phyloP scores from a whole-genome alignment of 805 yeast genomes.

The Ogataea corticis region DNA sequence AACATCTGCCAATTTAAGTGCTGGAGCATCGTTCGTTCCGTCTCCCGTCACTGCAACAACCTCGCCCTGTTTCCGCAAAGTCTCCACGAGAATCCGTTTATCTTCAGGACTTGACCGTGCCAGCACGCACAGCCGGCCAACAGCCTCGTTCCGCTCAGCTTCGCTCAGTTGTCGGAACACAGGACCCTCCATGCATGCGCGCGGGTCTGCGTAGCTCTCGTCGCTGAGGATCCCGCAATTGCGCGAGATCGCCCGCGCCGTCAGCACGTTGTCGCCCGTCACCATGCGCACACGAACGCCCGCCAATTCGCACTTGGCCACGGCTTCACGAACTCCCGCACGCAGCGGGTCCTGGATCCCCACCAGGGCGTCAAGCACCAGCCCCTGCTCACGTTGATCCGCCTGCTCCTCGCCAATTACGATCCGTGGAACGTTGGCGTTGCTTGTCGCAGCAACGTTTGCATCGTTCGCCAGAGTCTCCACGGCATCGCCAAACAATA shows the following conservation, averaged over 20 bases:
- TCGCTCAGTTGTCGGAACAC: slow-evolving; percentile 67
- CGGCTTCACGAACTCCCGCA: slow-evolving; percentile 87
- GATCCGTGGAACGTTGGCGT: slow-evolving; percentile 28
- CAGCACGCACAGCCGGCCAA: slow-evolving; percentile 78
- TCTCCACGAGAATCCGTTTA: slow-evolving; percentile 81
- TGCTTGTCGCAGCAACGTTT: slow-evolving; percentile 15
- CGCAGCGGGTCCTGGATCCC: slow-evolving; percentile 97
- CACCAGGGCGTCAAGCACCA: slow-evolving; percentile 66
- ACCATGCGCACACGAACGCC: slow-evolving; percentile 98
- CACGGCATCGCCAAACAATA: slow-evolving; percentile 39
- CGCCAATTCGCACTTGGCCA: slow-evolving; percentile 78
- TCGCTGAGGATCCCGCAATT: slow-evolving; percentile 74
- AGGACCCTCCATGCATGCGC: slow-evolving; percentile 91
- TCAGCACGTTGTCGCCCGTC: slow-evolving; percentile 91
- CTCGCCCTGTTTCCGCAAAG: slow-evolving; percentile 77
- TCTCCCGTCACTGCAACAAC: slow-evolving; percentile 99
- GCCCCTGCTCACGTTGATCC: slow-evolving; percentile 13
- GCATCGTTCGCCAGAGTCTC: slow-evolving; percentile 23
- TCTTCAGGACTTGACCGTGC: slow-evolving; percentile 98
- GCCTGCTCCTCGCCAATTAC: slow-evolving; percentile 28
- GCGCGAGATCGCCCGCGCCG: slow-evolving; percentile 89
- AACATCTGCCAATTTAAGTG: slow-evolving; percentile 92
- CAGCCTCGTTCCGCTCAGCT: slow-evolving; percentile 54
- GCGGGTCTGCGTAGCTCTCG: slow-evolving; percentile 53
- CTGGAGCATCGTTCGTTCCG: slow-evolving; percentile 99